Evolutionary conservation across 352 stramenopile genomes (phyloP), one percentile per base, ranked within the genome.

Genomic region (Pythium plurisporium): DNA sequence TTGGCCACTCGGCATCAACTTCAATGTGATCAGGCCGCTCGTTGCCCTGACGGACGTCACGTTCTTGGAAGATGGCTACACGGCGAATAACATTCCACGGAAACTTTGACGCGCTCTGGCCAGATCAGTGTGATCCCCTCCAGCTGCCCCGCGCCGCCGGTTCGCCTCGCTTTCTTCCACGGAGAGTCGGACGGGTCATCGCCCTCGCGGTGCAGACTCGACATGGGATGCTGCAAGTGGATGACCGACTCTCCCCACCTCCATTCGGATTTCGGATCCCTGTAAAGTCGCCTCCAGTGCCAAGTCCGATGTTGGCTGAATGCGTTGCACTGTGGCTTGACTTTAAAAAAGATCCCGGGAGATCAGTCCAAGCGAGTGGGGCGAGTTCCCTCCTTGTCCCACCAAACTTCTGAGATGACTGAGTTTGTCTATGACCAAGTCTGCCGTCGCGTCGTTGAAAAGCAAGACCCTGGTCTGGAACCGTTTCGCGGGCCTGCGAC

Each of bases 21-120:
- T 46, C 40, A 46, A 43, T 40, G 11, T 31, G 9, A n/a, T 48
- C n/a, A 26, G 26, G 42, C 12, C 20, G 36, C 36, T 42, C 36
- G 36, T 42, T 9, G 4, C 2, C 38, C n/a, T 45, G n/a, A 45
- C 17, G 38, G 38, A 45, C 38, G 22, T 20, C 20, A 27, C 8
- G n/a, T 45, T 27, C 4, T 19, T 5, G n/a, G 26, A 22, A 46
- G 20, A 51, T 51, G 44, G 44, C 44, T 51, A 51, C 44, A 51
- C 8, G 17, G n/a, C 6, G 5, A 51, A 40, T 26, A 38, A 40
- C 12, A 40, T 40, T 51, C 44, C 17, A 19, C 27, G 17, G 44
- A 51, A 51, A 40, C 2, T 51, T n/a, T 51, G 44, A 38, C 44
- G 19, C 44, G 44, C 29, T 38, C 27, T 22, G 44, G 29, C 44